Base-by-base conservation (phyloP, 495 filamentous ascomycete species). In the Elasticomyces elasticus region DNA sequence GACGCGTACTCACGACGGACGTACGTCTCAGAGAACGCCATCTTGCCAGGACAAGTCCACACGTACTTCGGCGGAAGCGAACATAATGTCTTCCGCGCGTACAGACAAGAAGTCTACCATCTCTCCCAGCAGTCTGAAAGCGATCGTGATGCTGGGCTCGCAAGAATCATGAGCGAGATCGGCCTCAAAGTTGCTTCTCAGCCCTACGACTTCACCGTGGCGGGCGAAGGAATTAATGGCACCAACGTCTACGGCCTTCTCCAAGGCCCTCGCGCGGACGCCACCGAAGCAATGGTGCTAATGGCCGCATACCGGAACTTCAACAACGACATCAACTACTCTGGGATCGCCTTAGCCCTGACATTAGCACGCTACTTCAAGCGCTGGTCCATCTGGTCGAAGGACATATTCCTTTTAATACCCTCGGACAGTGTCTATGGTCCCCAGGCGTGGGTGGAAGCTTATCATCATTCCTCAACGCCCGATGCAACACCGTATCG, bases 341-440 rank as follows among this genome's bases (percentile, higher is more conserved):
- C 86, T 59, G 92, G 90, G 19, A 79, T 97, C 17, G 85, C 87
- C 1, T 77, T 98, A 42, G 81, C 85, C 9, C 70, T 97, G 62
- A 88, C 90, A 0, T 70, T 98, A 54, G 87, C 89, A 12, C 77
- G 92, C 62, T 98, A 98, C 69, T 95, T 98, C 72, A 95, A 92
- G 67, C 76, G 85, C 81, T 98, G 92, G 92, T 95, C 88, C 24
- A 73, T 98, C 11, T 98, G 92, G 92, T 95, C 89, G 33, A 98
- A 98, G 70, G 92, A 98, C 61, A 95, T 98, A 60, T 92, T 98
- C 43, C 83, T 98, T 68, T 68, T 98, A 7, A 78, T 97, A 47
- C 82, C 92, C 0, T 79, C 84, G 1, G 92, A 98, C 69, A 94
- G 89, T 64, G 85, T 81, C 51, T 82, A 87, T 17, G 92, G 90